Evolutionary conservation across 2,329 filamentous ascomycete species (phyloP), one percentile per base, ranked within the genome.

Genomic region (Sporothrix schenckii): DNA sequence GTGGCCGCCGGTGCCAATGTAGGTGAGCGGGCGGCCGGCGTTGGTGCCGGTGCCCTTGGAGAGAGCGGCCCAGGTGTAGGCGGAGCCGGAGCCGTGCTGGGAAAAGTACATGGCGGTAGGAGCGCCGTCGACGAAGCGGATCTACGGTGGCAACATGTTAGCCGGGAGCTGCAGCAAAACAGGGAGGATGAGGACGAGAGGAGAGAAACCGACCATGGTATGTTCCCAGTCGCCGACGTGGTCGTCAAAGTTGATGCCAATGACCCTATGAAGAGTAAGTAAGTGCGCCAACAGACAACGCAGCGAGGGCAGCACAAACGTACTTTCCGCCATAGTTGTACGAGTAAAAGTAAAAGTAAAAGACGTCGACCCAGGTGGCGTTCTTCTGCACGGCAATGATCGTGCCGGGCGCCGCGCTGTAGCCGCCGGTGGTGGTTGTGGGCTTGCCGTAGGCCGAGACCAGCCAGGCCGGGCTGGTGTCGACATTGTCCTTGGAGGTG

Each of bases 211-310:
- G 34, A 75, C 74, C 73, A 76, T 74, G 13, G 67, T 71, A 54
- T 76, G 75, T 54, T 76, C 75, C 75, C 75, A 76, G 67, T 76
- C 75, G 14, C 75, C 75, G 9, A 76, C 74, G 54, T 76, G 75
- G 54, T 76, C 71, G 58, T 73, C 74, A 58, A 76, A 76, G 27
- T 72, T 60, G 56, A 75, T 72, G 11, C 61, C 73, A 11, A 76
- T 41, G 27, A 76, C 71, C 9, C 72, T 76, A n/a, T 5, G 0
- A 2, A n/a, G 3, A 13, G 14, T 53, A 7, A 61, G 47, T 24
- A 27, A 1, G 16, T 16, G 11, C n/a, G 2, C 21, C 34, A 50
- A 3, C 4, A 44, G 50, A 61, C 39, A n/a, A 3, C 16, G 11
- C 2, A 34, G 44, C 14, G 0, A 50, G 44, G 14, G 7, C 41